Base-by-base conservation (phyloP, 768 basidiomycete genomes). In the Trametes cinnabarina region DNA sequence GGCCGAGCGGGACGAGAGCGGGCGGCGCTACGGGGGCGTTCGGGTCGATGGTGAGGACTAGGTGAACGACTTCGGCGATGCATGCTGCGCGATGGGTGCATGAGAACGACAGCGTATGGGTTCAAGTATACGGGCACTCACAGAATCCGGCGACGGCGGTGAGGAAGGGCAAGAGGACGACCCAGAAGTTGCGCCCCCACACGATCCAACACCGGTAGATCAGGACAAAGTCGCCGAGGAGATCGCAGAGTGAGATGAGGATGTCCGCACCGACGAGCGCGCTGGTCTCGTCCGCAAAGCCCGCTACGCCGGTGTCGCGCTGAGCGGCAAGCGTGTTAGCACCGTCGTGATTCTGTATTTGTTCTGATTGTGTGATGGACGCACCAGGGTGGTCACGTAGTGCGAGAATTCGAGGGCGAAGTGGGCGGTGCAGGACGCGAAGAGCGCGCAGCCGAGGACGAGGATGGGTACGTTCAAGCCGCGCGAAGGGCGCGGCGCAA, bases 331-430 rank as follows among this genome's bases (percentile, higher is more conserved):
- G 3, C 4, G 19, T 12, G 39, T 28, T 5, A 20, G 3, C 32
- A 25, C 28, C 17, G 4, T 15, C 5, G 19, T 12, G 20, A 7
- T n/a, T n/a, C n/a, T n/a, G n/a, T n/a, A n/a, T n/a, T n/a, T n/a
- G n/a, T n/a, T n/a, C n/a, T n/a, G n/a, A n/a, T n/a, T n/a, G n/a
- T n/a, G n/a, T 41, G n/a, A 20, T 2, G 17, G 20, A 51, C 74
- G 47, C n/a, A 74, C 76, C 51, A 77, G 62, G 17, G 61, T 63
- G 3, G 63, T 66, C 43, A 68, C 63, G 48, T 66, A 77, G 54
- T 76, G 72, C 48, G 62, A 66, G 48, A 77, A 76, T 57, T 76
- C 73, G 40, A 77, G 65, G 0, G 66, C 67, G 53, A 70, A 71
- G 48, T 71, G 69, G 6, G 66, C 41, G 5, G 74, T 74, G 23